Evolutionary conservation across 2,329 filamentous ascomycete genomes (phyloP).

Genomic region (Tothia fuscella): DNA sequence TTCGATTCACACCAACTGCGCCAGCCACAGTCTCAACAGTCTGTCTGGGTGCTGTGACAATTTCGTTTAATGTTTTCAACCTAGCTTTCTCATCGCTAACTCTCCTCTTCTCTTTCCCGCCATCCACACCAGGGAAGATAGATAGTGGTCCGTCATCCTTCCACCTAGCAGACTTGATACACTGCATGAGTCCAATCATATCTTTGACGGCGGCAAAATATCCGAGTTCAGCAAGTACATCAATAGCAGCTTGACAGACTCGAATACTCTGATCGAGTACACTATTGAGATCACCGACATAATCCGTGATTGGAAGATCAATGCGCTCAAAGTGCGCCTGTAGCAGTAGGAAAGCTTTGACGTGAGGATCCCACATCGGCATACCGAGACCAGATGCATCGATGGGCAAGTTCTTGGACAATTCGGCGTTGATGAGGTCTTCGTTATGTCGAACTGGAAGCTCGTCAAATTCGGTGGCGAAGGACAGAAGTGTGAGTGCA

Average conservation of each 20-base stretch:
- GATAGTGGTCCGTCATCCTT: conserved; percentile 67
- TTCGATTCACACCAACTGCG: conserved; percentile 38
- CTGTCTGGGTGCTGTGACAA: conserved; percentile 17
- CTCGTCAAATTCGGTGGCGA: conserved; percentile 92
- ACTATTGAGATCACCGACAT: conserved; percentile 79
- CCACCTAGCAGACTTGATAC: conserved; percentile 88
- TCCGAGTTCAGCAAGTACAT: conserved; percentile 84
- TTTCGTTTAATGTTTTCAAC: conserved; percentile 28
- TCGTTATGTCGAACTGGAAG: conserved; percentile 96
- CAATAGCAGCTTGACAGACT: conserved; percentile 90
- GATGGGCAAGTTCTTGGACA: conserved; percentile 71
- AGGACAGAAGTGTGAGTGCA: conserved; percentile 82
- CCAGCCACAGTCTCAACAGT: conserved; percentile 28
- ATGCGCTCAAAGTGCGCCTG: conserved; percentile 94
- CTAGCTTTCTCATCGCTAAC: conserved; percentile 26
- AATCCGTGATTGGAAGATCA: conserved; percentile 87
- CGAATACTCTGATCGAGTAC: conserved; percentile 94
- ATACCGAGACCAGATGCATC: conserved; percentile 54
- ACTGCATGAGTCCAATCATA: conserved; percentile 80
- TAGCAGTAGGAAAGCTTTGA: conserved; percentile 86
- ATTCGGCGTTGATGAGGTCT: conserved; percentile 87
- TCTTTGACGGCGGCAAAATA: conserved; percentile 63
- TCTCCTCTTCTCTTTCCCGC: conserved; percentile 30
- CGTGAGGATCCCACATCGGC: conserved; percentile 97
- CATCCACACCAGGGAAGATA: conserved; percentile 63